phyloP scores from a whole-genome alignment of 225 moss, liverwort and hornwort genomes.

The Lunularia cruciata region DNA sequence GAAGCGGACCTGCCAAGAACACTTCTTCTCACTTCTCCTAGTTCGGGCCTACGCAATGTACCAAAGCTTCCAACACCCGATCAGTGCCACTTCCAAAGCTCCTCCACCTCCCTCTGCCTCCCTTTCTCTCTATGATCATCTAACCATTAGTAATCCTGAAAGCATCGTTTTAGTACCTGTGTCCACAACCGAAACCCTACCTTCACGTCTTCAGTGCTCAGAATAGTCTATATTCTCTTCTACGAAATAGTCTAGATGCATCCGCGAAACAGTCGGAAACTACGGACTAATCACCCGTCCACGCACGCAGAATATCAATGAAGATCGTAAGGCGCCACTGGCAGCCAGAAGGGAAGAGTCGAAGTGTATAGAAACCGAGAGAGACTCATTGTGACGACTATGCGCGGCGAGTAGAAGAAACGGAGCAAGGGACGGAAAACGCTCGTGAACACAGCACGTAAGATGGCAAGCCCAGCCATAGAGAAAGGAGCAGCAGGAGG shows the following conservation, averaged over 20 bases:
- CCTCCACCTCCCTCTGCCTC: neutral
- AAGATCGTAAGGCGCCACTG: slow-evolving; percentile 4
- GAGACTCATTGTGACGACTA: neutral
- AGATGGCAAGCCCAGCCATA: slow-evolving; percentile 18
- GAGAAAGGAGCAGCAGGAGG: neutral
- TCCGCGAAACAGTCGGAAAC: no score
- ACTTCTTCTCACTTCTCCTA: neutral
- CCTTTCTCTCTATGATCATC: neutral
- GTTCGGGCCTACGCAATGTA: neutral
- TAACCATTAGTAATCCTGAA: neutral
- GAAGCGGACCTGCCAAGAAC: no score
- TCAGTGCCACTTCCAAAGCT: neutral
- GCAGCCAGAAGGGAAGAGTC: slow-evolving; percentile 19
- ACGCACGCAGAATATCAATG: neutral
- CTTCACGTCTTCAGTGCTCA: no score
- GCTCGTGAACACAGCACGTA: slow-evolving; percentile 10
- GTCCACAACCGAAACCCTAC: slow-evolving; percentile 3
- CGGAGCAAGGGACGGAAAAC: slow-evolving; percentile 13
- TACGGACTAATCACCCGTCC: no score
- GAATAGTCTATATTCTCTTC: no score
- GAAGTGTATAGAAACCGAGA: slow-evolving; percentile 1
- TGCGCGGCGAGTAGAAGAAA: slow-evolving; percentile 10
- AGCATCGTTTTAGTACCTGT: no score
- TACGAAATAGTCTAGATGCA: no score
- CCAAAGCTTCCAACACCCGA: neutral